Conservation (phyloP, 805 yeast genomes). For the Brettanomyces custersianus region DNA sequence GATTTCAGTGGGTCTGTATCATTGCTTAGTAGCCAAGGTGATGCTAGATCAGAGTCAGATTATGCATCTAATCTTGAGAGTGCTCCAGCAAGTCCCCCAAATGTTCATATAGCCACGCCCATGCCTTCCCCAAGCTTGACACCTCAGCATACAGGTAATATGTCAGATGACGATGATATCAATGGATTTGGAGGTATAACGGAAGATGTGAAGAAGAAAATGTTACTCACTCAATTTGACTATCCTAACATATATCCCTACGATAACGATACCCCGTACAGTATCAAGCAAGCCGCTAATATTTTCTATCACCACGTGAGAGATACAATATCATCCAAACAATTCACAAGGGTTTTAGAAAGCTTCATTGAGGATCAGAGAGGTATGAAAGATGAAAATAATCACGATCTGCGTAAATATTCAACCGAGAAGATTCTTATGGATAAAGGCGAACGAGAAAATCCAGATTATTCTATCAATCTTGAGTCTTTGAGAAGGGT, state of each 20-base stretch:
- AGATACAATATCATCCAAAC: conserved; percentile 59
- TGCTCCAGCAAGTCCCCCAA: conserved; percentile 19
- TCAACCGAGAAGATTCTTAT: conserved; percentile 8
- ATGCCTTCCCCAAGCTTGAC: conserved; percentile 73
- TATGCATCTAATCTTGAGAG: conserved; percentile 1
- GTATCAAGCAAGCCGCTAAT: conserved; percentile 71
- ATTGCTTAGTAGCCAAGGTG: conserved; percentile 24
- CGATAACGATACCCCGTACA: conserved; percentile 45
- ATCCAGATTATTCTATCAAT: conserved; percentile 29
- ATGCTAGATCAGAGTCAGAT: conserved; percentile 13
- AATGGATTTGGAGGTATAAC: conserved; percentile 23
- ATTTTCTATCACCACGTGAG: conserved; percentile 54
- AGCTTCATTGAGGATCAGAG: conserved; percentile 60
- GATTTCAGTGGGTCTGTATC: conserved; percentile 18
- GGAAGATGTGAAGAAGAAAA: conserved; percentile 24
- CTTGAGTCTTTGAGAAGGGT: conserved; percentile 42
- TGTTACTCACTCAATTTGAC: conserved; percentile 24
- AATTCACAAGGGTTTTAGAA: conserved; percentile 65
- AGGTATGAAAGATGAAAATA: conserved; percentile 34
- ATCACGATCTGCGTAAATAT: background rate
- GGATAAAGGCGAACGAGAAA: conserved; percentile 21
- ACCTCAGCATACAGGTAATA: conserved; percentile 31
- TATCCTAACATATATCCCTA: conserved; percentile 26
- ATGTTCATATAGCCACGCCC: conserved; percentile 74
- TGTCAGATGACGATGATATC: conserved; percentile 17